Base-by-base conservation (phyloP, 345 rosid species). In the Eucalyptus erythrocorys region DNA sequence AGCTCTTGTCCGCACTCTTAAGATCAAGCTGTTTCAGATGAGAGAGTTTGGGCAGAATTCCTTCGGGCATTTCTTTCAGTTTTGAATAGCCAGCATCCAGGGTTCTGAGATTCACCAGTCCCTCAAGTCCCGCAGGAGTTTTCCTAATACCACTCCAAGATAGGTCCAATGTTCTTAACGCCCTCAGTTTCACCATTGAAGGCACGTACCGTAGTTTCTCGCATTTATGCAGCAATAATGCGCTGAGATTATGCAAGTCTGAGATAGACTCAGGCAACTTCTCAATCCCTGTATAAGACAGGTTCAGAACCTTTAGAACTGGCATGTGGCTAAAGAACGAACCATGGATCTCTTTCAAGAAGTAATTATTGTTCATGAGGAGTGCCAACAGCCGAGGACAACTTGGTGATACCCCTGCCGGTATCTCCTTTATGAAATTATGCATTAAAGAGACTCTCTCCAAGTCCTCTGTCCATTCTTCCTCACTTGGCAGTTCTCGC, bases 301-400 rank as follows among this genome's bases (percentile, higher is more conserved):
- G 90, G 87, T 89, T 79, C 21, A 90, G 87, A 90, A 86, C 82
- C 80, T 40, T 6, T 21, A 90, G 91, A 22, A 45, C 53, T 26
- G n/a, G 86, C 53, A 91, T 59, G n/a, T 45, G 89, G 32, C 53
- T 40, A 12, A 90, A 90, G 84, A 91, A 90, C 12, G 81, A 86
- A 48, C 42, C 14, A 30, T 85, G 13, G 51, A 91, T 87, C 21
- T 32, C 37, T 81, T 40, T 59, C 79, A 91, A 49, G 4, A 3
- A 4, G 21, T 4, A 1, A 79, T 90, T 91, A 1, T 79, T 43
- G 21, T 42, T 8, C 30, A 91, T 21, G 42, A 91, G 87, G 8
- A 91, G 51, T 8, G 85, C 85, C 40, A 55, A 85, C 45, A 91
- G 90, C 27, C 66, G 85, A 26, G 91, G 88, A 66, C 93, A 90